A percentile compares a stretch with the other conserved stretches of the same genome.
phyloP scores from a whole-genome alignment of 495 filamentous ascomycete genomes.

The Hypoxylon intermedium region DNA sequence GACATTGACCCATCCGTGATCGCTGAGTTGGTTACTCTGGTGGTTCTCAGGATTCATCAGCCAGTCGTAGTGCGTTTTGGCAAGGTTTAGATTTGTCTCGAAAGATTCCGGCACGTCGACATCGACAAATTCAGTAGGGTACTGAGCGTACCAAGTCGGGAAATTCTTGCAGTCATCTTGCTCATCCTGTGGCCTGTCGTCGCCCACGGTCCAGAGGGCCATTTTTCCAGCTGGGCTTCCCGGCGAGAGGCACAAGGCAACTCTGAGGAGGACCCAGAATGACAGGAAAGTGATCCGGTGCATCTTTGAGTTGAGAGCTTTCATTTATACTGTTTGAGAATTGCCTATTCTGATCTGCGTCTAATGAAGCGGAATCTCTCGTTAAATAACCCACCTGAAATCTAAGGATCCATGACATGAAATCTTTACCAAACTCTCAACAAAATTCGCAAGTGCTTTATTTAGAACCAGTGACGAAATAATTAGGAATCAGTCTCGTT shows the following conservation, averaged over 20 bases:
- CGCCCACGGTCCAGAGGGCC: neutral
- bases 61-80: constrained; percentile 1
- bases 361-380: no score
- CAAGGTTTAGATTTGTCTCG: neutral
- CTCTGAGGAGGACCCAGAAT: neutral
- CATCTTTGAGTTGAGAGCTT: neutral
- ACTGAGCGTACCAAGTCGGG: constrained; percentile 1
- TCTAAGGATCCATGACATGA: no score
- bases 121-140: neutral
- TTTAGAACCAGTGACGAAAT: no score
- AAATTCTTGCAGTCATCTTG: neutral
- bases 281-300: neutral
- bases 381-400: no score
- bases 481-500: no score
- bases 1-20: neutral
- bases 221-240: neutral
- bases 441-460: no score
- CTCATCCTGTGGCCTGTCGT: neutral
- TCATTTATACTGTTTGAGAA: no score
- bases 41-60: neutral
- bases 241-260: neutral
- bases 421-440: no score
- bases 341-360: no score
- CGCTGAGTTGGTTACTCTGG: neutral
- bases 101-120: neutral